A percentile compares a stretch with the other conserved stretches of the same genome.
phyloP scores from a whole-genome alignment of 345 rosid species.

The Mallotus nudiflorus region DNA sequence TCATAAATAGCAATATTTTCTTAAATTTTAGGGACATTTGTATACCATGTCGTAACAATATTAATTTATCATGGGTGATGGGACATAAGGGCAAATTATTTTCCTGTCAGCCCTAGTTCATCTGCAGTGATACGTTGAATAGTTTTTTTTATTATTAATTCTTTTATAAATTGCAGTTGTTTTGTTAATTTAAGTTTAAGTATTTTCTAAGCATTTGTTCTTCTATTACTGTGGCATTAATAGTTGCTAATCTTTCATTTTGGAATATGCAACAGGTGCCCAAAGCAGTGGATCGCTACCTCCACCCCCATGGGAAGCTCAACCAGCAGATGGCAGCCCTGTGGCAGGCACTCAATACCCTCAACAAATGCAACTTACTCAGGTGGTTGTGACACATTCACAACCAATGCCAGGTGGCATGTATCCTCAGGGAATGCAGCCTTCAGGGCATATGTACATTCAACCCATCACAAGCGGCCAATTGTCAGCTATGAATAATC shows the following conservation, averaged over 20 bases:
- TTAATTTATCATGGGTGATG: background rate
- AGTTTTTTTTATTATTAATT: too few species aligned
- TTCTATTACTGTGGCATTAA: background rate
- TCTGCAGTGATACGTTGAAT: too few species aligned
- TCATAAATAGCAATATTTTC: background rate
- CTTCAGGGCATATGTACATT: constrained; percentile 54
- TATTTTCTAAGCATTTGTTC: background rate
- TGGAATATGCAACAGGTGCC: constrained; percentile 54
- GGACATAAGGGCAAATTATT: too few species aligned
- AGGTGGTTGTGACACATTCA: constrained; percentile 42
- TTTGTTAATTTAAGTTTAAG: too few species aligned
- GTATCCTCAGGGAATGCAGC: constrained; percentile 50
- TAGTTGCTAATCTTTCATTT: constrained; percentile 15
- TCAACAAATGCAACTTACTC: constrained; percentile 58
- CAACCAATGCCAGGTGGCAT: constrained; percentile 43
- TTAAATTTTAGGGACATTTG: background rate
- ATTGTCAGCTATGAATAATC: constrained; percentile 27
- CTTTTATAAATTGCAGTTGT: too few species aligned
- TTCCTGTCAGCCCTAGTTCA: too few species aligned
- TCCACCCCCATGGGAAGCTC: constrained; percentile 98
- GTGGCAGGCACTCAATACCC: constrained; percentile 58
- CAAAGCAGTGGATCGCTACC: constrained; percentile 62
- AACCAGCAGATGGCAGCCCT: constrained; percentile 57
- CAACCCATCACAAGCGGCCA: constrained; percentile 49
- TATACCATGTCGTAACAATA: background rate